phyloP scores from a whole-genome alignment of 106 monocot genomes.

The Triglochin maritima region DNA sequence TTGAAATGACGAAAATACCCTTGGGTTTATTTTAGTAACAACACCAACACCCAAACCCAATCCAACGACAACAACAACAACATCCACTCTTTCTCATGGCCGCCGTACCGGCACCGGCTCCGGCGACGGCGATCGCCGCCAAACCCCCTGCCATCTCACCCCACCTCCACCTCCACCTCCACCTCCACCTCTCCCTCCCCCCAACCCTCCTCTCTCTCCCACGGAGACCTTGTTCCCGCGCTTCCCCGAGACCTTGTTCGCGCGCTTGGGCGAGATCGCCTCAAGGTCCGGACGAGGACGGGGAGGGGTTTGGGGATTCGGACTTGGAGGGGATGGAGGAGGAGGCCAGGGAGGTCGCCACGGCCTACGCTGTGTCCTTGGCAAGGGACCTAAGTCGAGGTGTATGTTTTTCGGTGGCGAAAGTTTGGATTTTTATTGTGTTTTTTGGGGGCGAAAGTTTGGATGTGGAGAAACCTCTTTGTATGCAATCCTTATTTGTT shows the following conservation, averaged over 20 bases:
- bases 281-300: not conserved
- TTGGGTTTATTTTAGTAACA: too few relatives aligned
- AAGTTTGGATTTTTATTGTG: too few relatives aligned
- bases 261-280: not conserved
- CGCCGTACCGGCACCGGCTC: not conserved
- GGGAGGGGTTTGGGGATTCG: slow-evolving; percentile 5
- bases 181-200: not conserved
- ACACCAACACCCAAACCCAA: too few relatives aligned
- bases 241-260: not conserved
- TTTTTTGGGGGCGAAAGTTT: too few relatives aligned
- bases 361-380: slow-evolving; percentile 40
- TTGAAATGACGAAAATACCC: too few relatives aligned
- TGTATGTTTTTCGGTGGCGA: not conserved
- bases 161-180: not conserved
- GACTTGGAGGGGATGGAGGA: slow-evolving; percentile 31
- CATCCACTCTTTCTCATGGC: too few relatives aligned
- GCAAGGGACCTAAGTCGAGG: slow-evolving; percentile 37
- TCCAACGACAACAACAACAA: too few relatives aligned
- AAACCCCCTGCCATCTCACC: not conserved
- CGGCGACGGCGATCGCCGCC: not conserved
- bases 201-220: not conserved
- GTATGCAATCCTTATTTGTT: too few relatives aligned
- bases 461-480: too few relatives aligned
- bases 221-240: not conserved
- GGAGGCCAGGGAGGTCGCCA: slow-evolving; percentile 50